Evolutionary conservation across 2,329 filamentous ascomycete species (phyloP).

Genomic region (Penicillium sp.): DNA sequence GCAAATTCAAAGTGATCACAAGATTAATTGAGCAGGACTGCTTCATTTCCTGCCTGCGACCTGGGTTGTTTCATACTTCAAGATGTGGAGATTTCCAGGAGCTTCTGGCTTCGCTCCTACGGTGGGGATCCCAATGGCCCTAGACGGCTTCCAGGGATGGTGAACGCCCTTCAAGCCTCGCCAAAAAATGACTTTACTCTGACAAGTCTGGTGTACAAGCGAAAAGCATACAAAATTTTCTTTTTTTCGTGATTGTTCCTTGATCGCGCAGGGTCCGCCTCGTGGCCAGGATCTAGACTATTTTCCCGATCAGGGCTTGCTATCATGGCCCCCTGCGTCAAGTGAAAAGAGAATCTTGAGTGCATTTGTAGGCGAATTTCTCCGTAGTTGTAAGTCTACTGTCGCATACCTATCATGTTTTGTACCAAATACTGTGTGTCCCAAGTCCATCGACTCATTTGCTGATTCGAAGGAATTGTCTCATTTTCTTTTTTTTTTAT

Average conservation of each 20-base stretch:
- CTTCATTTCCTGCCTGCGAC: constrained; percentile 30
- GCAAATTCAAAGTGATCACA: constrained; percentile 10
- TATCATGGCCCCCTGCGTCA: not conserved
- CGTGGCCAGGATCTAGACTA: not conserved
- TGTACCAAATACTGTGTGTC: not conserved
- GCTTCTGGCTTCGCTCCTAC: constrained; percentile 12
- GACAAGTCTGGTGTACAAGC: constrained; percentile 12
- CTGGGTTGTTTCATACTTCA: constrained; percentile 26
- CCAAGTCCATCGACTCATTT: not conserved
- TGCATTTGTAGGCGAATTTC: not conserved
- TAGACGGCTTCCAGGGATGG: constrained; percentile 22
- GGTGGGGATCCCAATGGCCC: constrained; percentile 13
- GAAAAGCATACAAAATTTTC: not conserved
- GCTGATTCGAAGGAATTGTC: not conserved
- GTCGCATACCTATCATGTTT: not conserved
- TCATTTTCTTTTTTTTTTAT: not conserved
- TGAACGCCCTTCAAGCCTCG: constrained; percentile 8
- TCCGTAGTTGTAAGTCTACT: not conserved
- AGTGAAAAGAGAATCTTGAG: not conserved
- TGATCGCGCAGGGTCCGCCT: constrained; percentile 1
- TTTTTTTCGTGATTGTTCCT: not conserved
- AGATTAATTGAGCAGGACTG: constrained; percentile 8
- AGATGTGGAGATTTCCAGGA: constrained; percentile 33
- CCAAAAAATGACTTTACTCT: not conserved
- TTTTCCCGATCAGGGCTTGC: not conserved